Evolutionary conservation across 1,284 basidiomycete species (phyloP).

Genomic region (Pseudozyma hubeiensis): DNA sequence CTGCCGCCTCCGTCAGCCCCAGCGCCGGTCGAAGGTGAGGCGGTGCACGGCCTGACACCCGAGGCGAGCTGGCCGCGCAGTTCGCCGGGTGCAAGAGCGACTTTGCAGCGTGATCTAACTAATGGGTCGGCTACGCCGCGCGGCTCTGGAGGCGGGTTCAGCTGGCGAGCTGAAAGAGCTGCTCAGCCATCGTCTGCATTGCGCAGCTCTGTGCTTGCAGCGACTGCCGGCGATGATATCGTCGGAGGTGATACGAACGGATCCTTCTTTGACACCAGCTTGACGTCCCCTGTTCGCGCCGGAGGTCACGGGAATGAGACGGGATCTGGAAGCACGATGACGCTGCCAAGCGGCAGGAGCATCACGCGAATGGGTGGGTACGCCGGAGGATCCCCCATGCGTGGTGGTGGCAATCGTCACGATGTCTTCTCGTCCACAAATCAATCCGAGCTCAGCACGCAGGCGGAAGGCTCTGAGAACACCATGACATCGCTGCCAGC

Average conservation of each 20-base stretch:
- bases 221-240: slow-evolving; percentile 5
- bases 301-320: slow-evolving; percentile 7
- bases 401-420: background rate
- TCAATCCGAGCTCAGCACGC: background rate
- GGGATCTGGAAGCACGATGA: slow-evolving; percentile 28
- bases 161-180: slow-evolving; percentile 2
- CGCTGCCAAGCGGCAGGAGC: slow-evolving; percentile 31
- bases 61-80: slow-evolving; percentile 9
- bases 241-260: slow-evolving; percentile 8
- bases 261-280: slow-evolving; percentile 41
- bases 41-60: background rate
- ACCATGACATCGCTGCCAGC: background rate
- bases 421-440: slow-evolving; percentile 2
- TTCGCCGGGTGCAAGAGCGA: background rate
- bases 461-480: background rate
- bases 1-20: slow-evolving; percentile 70
- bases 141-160: background rate
- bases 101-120: slow-evolving; percentile 7
- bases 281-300: slow-evolving; percentile 31
- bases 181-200: slow-evolving; percentile 8
- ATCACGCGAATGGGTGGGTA: slow-evolving; percentile 25
- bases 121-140: slow-evolving; percentile 17
- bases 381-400: slow-evolving; percentile 5
- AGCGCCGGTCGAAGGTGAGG: slow-evolving; percentile 10
- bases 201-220: slow-evolving; percentile 13